These are phyloP conservation scores for Aspergillus ostianus DNA, from an alignment of 495 filamentous ascomycete species.

Conservation along the genomic window DNA sequence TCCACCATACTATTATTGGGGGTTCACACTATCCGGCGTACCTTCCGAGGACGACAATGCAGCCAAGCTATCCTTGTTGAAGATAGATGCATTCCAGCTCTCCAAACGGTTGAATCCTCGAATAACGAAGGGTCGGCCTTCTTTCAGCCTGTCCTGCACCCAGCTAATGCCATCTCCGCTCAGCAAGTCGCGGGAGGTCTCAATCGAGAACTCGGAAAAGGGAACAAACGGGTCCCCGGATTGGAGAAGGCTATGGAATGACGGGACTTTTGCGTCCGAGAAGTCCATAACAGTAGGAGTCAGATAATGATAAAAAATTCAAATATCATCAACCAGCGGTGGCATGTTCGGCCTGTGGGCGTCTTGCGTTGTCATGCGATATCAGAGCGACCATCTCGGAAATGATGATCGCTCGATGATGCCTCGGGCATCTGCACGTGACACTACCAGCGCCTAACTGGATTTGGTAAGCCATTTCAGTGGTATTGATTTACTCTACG, in stretches of 20 bases:
- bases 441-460: background rate
- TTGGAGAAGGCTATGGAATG: conserved; percentile 14
- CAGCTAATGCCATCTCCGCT: conserved; percentile 4
- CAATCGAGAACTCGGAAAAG: conserved; percentile 25
- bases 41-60: conserved; percentile 17
- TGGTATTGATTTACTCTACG: too few relatives aligned
- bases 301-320: background rate
- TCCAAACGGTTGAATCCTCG: conserved; percentile 13
- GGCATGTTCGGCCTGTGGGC: conserved; percentile 1
- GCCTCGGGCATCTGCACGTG: conserved; percentile 5
- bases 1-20: background rate
- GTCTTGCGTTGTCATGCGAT: background rate
- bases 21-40: conserved; percentile 3
- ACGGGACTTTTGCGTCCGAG: conserved; percentile 4
- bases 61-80: conserved; percentile 16
- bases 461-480: background rate
- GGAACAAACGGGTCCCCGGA: conserved; percentile 18
- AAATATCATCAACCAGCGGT: background rate
- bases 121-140: conserved; percentile 20
- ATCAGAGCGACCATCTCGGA: conserved; percentile 11
- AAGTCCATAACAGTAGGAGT: conserved; percentile 10
- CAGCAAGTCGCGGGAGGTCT: conserved; percentile 5
- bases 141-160: conserved; percentile 14
- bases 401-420: conserved; percentile 2
- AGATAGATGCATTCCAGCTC: conserved; percentile 7